These are phyloP conservation scores for Hypoxylon sp. DNA, from an alignment of 2,329 filamentous ascomycete genomes.

Conservation along the genomic window DNA sequence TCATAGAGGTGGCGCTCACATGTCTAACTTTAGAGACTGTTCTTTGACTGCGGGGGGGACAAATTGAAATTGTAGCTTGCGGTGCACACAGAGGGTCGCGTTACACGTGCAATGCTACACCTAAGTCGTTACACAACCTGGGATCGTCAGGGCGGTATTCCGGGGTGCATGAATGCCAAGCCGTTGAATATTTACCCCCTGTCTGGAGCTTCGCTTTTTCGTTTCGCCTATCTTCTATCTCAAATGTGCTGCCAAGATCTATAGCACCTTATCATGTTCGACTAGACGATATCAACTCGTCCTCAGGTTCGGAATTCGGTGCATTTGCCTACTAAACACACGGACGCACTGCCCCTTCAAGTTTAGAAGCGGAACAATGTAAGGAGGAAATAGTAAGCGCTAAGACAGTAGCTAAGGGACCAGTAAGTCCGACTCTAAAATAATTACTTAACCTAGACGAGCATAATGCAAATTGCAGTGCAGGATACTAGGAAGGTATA, in stretches of 20 bases:
- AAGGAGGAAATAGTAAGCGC: conserved; percentile 3
- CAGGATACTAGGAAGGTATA: background rate
- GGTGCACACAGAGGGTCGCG: background rate
- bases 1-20: background rate
- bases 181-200: background rate
- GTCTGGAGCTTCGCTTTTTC: background rate
- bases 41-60: no score
- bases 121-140: conserved; percentile 5
- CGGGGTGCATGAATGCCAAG: conserved; percentile 26
- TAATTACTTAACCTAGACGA: background rate
- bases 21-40: background rate
- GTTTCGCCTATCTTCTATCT: background rate
- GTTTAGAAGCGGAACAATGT: background rate
- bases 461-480: background rate
- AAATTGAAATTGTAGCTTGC: background rate
- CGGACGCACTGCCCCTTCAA: background rate
- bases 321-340: background rate
- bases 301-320: no score
- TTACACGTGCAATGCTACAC: background rate
- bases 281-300: background rate
- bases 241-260: background rate
- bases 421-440: conserved; percentile 2
- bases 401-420: background rate
- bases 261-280: background rate
- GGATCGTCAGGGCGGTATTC: conserved; percentile 9